Base-by-base conservation (phyloP, 176 grass and related monocot genomes). In the Cocos nucifera region DNA sequence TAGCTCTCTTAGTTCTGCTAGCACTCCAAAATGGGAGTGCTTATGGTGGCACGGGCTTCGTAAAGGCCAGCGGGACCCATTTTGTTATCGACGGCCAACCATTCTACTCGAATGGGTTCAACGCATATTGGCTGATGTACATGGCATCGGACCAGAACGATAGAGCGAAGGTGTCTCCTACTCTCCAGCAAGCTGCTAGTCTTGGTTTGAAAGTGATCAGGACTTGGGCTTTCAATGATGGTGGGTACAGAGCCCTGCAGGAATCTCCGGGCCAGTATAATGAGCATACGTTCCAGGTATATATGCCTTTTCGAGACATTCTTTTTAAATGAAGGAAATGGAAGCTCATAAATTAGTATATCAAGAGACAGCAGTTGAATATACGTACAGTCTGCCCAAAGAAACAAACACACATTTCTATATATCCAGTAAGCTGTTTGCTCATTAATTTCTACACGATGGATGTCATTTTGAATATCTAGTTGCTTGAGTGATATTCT, bases 171-270 rank as follows among this genome's bases (percentile, higher is more conserved):
- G 80, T 86, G 63, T 4, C 72, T 25, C 71, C 3, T 39, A 52
- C 64, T 49, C 81, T 84, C 21, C 50, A 67, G 2, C 64, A 82
- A 73, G 91, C 86, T 17, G 64, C 80, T 25, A 22, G 70, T 50
- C 62, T 84, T 80, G 80, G 80, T 53, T 77, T 80, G 16, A 66
- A 60, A 26, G 19, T 90, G 17, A 58, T 87, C 21, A 71, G 91
- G 68, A 90, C 83, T 5, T 90, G 86, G 91, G 91, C 91, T 52
- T 96, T 96, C 67, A 71, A 75, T 73, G 86, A 89, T 73, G 91
- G 86, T 4, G 86, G 83, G 3, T 69, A 82, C 67, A 75, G 76
- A 30, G 62, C 86, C 23, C 56, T 95, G 75, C 83, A 96, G 70
- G 15, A 64, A 49, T 75, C 78, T 5, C 91, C 86, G 12, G 86